Percentiles rank a stretch among this genome's conserved stretches.
Evolutionary conservation across 2,329 filamentous ascomycete species (phyloP).

Genomic region (Neobulgaria alba): DNA sequence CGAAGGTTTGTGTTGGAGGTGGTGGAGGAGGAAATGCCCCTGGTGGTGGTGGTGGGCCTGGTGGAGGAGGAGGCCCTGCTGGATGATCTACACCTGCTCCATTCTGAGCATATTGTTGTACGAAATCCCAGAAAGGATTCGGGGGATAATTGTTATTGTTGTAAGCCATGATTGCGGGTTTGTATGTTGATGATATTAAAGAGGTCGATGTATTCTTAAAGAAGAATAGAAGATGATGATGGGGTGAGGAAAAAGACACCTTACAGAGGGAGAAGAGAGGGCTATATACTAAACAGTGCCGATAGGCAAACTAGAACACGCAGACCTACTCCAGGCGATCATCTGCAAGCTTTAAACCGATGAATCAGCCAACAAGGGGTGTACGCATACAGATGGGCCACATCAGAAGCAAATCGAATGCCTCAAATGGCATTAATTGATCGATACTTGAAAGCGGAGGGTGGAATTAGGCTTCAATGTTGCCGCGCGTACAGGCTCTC

Average conservation of each 20-base stretch:
- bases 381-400: slow-evolving; percentile 14
- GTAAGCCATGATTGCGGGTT: slow-evolving; percentile 25
- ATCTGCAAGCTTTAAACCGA: slow-evolving; percentile 3
- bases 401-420: slow-evolving; percentile 12
- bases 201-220: slow-evolving; percentile 6
- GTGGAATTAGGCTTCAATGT: slow-evolving; percentile 8
- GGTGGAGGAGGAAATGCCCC: slow-evolving; percentile 7
- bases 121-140: slow-evolving; percentile 25
- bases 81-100: slow-evolving; percentile 26
- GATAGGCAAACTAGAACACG: slow-evolving; percentile 4
- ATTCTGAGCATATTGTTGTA: slow-evolving; percentile 20
- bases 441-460: slow-evolving; percentile 5
- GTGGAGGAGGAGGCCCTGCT: slow-evolving; percentile 7
- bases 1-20: slow-evolving; percentile 14
- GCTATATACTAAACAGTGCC: slow-evolving; percentile 11
- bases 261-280: slow-evolving; percentile 4
- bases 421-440: slow-evolving; percentile 5
- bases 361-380: slow-evolving; percentile 12
- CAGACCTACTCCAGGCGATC: slow-evolving; percentile 2
- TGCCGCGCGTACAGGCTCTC: slow-evolving; percentile 8
- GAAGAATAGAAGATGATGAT: slow-evolving; percentile 11
- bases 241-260: slow-evolving; percentile 6
- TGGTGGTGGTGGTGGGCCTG: slow-evolving; percentile 2
- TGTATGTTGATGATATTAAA: slow-evolving; percentile 9
- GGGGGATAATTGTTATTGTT: slow-evolving; percentile 17